Base-by-base conservation (phyloP, 169 alveolate genomes). In the Plasmodium chabaudi region DNA sequence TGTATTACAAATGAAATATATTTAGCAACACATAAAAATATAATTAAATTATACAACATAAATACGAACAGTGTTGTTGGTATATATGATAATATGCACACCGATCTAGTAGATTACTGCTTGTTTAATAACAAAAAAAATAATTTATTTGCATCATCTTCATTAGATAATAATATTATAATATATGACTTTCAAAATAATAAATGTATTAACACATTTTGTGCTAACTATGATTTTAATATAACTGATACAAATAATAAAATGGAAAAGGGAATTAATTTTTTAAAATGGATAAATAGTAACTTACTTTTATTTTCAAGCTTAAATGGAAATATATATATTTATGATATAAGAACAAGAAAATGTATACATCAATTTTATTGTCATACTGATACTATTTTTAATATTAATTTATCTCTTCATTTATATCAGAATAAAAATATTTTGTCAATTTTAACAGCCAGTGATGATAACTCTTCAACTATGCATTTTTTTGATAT, bases 291-390 rank as follows among this genome's bases (percentile, higher is more conserved):
- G 90, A 53, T 82, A 2, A 82, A 82, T 59, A 55, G 72, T 0
- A 82, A 82, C 17, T 27, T 82, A 60, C 71, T 82, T 13, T 71
- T 82, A 34, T 82, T 82, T 65, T 67, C 90, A n/a, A 82, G 90
- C 12, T 60, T 82, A 19, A 82, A 82, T 67, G 90, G 90, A 2
- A 82, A 82, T 27, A 82, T 82, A 9, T 82, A 82, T 49, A 65
- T 82, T 7, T 82, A 82, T 47, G 90, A 82, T 27, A 82, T 82
- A 25, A 70, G 90, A 21, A 55, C 53, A 6, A 82, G 82, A 46
- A 46, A 82, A 70, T 82, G 90, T 59, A 25, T 82, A 17, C 90
- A 82, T 21, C 90, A 82, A 21, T 82, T 82, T 47, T 82, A 82
- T 70, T 55, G 65, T 49, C 90, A 82, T 39, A 65, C 84, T 3